These are phyloP conservation scores for Aspergillus fischeri DNA, from an alignment of 2,329 filamentous ascomycete genomes.

Conservation along the genomic window DNA sequence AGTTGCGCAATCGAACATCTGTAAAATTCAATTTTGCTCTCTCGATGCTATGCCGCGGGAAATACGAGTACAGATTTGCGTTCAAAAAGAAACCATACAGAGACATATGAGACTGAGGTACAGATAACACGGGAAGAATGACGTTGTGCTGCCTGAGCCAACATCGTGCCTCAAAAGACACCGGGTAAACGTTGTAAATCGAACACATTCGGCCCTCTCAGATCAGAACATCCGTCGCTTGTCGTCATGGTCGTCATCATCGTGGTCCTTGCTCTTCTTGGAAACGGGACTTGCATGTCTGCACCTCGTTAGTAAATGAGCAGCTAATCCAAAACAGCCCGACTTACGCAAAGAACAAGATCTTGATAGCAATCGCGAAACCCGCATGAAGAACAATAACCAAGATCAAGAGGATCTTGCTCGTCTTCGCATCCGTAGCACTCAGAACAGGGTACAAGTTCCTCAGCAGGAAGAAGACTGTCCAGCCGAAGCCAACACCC, in stretches of 20 bases:
- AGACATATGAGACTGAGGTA: not conserved
- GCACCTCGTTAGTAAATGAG: conserved; percentile 12
- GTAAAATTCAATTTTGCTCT: conserved; percentile 30
- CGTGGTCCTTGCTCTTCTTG: conserved; percentile 37
- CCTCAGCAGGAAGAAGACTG: conserved; percentile 76
- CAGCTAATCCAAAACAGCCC: not conserved
- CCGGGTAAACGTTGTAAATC: not conserved
- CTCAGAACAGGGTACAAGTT: conserved; percentile 89
- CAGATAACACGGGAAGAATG: not conserved
- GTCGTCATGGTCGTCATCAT: conserved; percentile 27
- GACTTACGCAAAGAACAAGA: conserved; percentile 81
- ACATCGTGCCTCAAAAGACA: conserved; percentile 1
- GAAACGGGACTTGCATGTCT: conserved; percentile 61
- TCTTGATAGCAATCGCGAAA: conserved; percentile 91
- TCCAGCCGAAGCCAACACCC: conserved; percentile 75
- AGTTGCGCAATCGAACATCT: conserved; percentile 34
- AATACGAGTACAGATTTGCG: conserved; percentile 10
- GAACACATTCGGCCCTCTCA: conserved; percentile 7
- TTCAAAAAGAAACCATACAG: not conserved
- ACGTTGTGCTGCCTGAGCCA: conserved; percentile 20
- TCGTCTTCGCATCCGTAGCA: conserved; percentile 87
- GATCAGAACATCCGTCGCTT: conserved; percentile 28
- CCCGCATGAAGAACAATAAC: conserved; percentile 83
- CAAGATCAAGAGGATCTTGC: conserved; percentile 77
- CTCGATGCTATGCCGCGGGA: conserved; percentile 2